These are phyloP conservation scores for Russula ochroleuca DNA, from an alignment of 768 basidiomycete species.

Conservation along the genomic window DNA sequence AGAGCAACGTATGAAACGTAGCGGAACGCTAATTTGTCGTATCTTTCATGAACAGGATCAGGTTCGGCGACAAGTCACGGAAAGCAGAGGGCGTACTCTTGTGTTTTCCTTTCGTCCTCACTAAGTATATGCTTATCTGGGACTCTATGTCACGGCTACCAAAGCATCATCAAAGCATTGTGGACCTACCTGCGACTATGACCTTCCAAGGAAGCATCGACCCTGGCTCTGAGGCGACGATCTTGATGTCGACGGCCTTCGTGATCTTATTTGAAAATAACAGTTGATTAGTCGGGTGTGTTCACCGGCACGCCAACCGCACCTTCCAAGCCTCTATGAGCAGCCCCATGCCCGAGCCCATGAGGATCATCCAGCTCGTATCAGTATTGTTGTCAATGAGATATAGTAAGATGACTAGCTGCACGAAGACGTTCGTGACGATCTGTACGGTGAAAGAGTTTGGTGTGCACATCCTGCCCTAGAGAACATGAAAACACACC, in stretches of 20 bases:
- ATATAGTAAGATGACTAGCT: slow-evolving; percentile 84
- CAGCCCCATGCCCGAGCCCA: slow-evolving; percentile 78
- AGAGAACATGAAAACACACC: slow-evolving; percentile 11
- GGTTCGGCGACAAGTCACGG: not conserved
- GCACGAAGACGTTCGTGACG: slow-evolving; percentile 91
- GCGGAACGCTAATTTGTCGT: slow-evolving; percentile 89
- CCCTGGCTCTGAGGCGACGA: slow-evolving; percentile 58
- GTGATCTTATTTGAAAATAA: slow-evolving; percentile 51
- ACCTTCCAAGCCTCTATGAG: slow-evolving; percentile 95
- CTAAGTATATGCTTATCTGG: slow-evolving; percentile 91
- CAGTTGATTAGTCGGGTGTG: not conserved
- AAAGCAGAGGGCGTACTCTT: slow-evolving; percentile 61
- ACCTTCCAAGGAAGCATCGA: slow-evolving; percentile 73
- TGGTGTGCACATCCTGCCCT: slow-evolving; percentile 41
- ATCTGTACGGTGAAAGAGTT: slow-evolving; percentile 42
- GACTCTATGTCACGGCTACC: slow-evolving; percentile 16
- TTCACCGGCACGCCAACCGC: slow-evolving; percentile 21
- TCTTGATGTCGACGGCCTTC: slow-evolving; percentile 82
- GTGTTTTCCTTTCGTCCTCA: slow-evolving; percentile 96
- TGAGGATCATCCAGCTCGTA: slow-evolving; percentile 96
- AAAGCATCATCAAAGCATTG: slow-evolving; percentile 21
- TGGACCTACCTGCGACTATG: slow-evolving; percentile 66
- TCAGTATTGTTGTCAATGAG: slow-evolving; percentile 93
- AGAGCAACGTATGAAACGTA: slow-evolving; percentile 89
- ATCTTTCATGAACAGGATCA: slow-evolving; percentile 42